Conservation (phyloP, 2,329 filamentous ascomycete species). For the Cladosporium sp. region DNA sequence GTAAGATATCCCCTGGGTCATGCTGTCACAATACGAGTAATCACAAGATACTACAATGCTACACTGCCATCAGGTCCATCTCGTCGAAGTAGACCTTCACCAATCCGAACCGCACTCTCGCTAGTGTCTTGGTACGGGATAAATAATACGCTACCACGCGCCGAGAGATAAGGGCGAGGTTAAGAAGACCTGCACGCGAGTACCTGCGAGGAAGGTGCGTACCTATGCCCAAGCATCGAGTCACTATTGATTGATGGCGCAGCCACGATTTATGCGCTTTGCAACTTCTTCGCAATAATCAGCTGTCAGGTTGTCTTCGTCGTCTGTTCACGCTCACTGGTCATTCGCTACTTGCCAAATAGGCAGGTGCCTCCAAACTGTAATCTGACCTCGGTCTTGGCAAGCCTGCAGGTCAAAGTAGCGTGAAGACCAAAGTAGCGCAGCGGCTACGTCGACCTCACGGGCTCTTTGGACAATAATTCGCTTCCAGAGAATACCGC, state of each 20-base stretch:
- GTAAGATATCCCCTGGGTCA: background rate
- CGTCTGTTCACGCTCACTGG: background rate
- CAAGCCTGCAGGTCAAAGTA: background rate
- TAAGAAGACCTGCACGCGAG: background rate
- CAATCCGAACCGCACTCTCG: no score
- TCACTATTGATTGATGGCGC: conserved; percentile 8
- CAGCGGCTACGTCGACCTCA: conserved; percentile 2
- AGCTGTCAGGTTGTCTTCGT: background rate
- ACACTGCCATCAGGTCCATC: no score
- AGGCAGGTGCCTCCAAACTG: background rate
- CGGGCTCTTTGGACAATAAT: background rate
- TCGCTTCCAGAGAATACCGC: background rate
- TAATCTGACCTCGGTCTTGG: conserved; percentile 8
- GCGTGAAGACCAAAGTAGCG: background rate
- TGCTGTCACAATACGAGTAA: no score
- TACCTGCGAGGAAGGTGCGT: background rate
- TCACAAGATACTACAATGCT: no score
- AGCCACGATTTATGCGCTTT: conserved; percentile 5
- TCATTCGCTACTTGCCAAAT: background rate
- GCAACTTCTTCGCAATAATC: background rate
- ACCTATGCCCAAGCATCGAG: background rate
- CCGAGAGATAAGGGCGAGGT: no score
- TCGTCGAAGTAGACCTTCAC: no score
- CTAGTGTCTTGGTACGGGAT: no score
- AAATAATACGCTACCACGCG: no score